These are phyloP conservation scores for Coffea humblotiana DNA, from an alignment of 305 asterid species.

Conservation along the genomic window DNA sequence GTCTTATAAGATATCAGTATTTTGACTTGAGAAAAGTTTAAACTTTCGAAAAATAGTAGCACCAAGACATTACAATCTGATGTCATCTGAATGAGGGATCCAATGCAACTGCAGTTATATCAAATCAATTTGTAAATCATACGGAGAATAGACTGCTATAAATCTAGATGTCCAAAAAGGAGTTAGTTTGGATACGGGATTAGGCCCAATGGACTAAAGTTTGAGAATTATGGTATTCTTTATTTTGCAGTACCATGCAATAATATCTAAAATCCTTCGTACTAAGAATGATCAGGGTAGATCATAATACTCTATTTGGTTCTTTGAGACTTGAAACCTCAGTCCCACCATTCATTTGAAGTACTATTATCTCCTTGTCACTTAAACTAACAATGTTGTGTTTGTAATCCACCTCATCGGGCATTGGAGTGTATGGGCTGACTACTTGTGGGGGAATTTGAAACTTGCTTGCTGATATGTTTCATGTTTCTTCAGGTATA, in stretches of 20 bases:
- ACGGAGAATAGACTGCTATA: not conserved
- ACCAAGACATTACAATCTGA: not conserved
- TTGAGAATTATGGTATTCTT: too few relatives aligned
- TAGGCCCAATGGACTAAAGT: not conserved
- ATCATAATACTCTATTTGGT: too few relatives aligned
- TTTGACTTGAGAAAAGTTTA: too few relatives aligned
- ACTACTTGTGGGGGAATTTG: too few relatives aligned
- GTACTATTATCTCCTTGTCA: not conserved
- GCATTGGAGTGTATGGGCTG: too few relatives aligned
- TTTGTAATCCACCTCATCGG: too few relatives aligned
- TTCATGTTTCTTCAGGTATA: too few relatives aligned
- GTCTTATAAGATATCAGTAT: not conserved
- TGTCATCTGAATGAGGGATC: not conserved
- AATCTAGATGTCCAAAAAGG: not conserved
- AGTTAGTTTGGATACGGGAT: not conserved
- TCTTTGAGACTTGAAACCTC: not conserved
- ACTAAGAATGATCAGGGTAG: too few relatives aligned
- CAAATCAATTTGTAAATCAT: not conserved
- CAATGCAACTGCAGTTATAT: not conserved
- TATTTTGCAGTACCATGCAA: too few relatives aligned
- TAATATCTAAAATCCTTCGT: not conserved
- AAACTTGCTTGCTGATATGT: too few relatives aligned
- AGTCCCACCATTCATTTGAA: not conserved
- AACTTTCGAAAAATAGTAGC: not conserved
- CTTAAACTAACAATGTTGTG: too few relatives aligned